Conservation (phyloP, 2,329 filamentous ascomycete genomes). For the Arachnomyces sp. region DNA sequence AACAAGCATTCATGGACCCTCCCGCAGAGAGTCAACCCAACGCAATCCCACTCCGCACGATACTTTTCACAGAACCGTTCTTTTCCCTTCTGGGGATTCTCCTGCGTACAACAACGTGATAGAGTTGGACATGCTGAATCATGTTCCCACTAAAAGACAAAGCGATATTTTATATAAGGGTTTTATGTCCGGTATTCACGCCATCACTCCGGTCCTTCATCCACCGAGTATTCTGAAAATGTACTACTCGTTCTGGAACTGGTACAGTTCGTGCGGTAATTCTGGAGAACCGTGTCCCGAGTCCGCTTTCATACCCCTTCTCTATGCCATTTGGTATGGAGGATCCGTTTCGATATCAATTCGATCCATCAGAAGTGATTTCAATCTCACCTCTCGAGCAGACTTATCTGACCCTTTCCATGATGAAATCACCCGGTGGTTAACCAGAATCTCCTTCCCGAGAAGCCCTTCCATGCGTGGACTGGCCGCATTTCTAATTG, state of each 20-base stretch:
- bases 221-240: constrained; percentile 35
- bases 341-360: constrained; percentile 39
- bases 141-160: constrained; percentile 37
- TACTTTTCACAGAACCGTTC: constrained; percentile 28
- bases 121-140: constrained; percentile 33
- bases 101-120: constrained; percentile 27
- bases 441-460: constrained; percentile 38
- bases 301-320: constrained; percentile 36
- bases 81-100: constrained; percentile 32
- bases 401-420: constrained; percentile 31
- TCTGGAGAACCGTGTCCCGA: constrained; percentile 31
- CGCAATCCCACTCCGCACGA: constrained; percentile 14
- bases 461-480: constrained; percentile 39
- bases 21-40: too few species aligned
- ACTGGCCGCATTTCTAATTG: constrained; percentile 39
- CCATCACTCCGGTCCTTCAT: constrained; percentile 38
- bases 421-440: constrained; percentile 37
- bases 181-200: constrained; percentile 41
- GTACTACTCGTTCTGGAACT: constrained; percentile 40
- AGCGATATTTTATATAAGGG: constrained; percentile 41
- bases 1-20: background rate
- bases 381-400: constrained; percentile 28
- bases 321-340: constrained; percentile 44
- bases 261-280: constrained; percentile 34
- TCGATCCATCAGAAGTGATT: constrained; percentile 34